Evolutionary conservation across 306 rosid genomes (phyloP), one percentile per base, ranked within the genome.

Genomic region (Lupinus albus): DNA sequence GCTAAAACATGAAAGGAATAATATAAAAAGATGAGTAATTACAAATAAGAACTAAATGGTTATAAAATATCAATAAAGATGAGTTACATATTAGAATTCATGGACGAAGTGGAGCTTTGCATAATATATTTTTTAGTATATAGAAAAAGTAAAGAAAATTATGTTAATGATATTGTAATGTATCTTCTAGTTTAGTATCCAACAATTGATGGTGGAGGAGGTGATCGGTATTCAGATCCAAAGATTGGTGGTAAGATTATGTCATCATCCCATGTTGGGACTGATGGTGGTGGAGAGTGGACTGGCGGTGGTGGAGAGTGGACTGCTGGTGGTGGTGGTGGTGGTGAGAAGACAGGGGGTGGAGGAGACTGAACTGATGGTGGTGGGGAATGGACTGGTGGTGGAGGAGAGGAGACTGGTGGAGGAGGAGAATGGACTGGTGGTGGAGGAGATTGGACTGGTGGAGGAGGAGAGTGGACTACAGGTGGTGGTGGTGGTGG

Each of bases 191-290:
- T 61, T 82, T 75, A 88, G 67, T 84, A 86, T 49, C 91, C 91
- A 11, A 10, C 50, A 75, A 85, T 68, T 32, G 73, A 28, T 10
- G 95, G 89, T 0, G 95, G 91, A n/a, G 95, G 95, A 10, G 95
- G 91, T 7, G 95, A 88, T 0, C 33, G 49, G 65, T 87, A 87
- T 4, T 69, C 50, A 8, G 84, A 9, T 16, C 93, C 89, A 1
- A 81, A 44, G 71, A 0, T 3, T 64, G 86, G 89, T 17, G 93
- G 89, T 3, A 87, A 58, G 48, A 51, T 1, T 7, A 84, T 15
- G 6, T 84, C 20, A 7, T 84, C 75, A 0, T 68, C 69, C 81
- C 78, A 80, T 67, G 11, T 15, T 39, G 81, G 71, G 10, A 77
- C 63, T 13, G 70, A 11, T 8, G 45, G 68, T 8, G 59, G 1